Conservation (phyloP, 2,329 filamentous ascomycete species). For the Ceratocystiopsis minuta region DNA sequence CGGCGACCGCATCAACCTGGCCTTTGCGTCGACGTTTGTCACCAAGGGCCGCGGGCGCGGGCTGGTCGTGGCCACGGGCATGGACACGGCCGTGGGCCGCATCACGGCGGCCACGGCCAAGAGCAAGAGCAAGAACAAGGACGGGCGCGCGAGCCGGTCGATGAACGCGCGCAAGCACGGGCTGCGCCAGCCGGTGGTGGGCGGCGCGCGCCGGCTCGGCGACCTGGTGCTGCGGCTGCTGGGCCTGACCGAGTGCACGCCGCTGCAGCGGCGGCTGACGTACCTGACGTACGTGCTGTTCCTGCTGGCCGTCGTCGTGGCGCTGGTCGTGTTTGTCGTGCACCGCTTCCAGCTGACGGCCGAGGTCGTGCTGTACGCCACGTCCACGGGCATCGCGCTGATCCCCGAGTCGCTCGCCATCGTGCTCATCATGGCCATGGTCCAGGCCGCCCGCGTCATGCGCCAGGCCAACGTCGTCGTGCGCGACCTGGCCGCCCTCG, state of each 20-base stretch:
- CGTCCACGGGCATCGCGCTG: conserved; percentile 43
- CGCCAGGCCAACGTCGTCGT: conserved; percentile 46
- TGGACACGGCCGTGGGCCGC: conserved; percentile 58
- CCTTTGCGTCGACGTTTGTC: conserved; percentile 56
- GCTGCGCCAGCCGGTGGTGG: conserved; percentile 21
- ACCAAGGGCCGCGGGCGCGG: conserved; percentile 56
- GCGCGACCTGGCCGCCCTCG: conserved; percentile 47
- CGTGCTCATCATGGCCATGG: conserved; percentile 54
- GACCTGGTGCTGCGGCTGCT: conserved; percentile 28
- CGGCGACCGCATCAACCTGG: conserved; percentile 57
- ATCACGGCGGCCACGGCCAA: conserved; percentile 49
- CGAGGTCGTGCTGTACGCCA: conserved; percentile 42
- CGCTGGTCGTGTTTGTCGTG: conserved; percentile 42
- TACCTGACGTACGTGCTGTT: conserved; percentile 74
- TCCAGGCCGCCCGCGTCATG: conserved; percentile 47
- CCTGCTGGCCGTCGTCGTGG: conserved; percentile 44
- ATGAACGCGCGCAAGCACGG: conserved; percentile 25
- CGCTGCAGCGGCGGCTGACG: conserved; percentile 68
- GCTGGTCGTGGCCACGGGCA: conserved; percentile 55
- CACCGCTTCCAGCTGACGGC: conserved; percentile 33
- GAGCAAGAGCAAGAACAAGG: conserved; percentile 28
- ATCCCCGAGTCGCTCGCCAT: conserved; percentile 51
- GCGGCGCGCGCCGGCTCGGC: conserved; percentile 22
- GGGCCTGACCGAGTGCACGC: conserved; percentile 52
- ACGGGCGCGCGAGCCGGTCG: conserved; percentile 20